Evolutionary conservation across 805 yeast species (phyloP).

Genomic region (Myxozyma mucilagina): DNA sequence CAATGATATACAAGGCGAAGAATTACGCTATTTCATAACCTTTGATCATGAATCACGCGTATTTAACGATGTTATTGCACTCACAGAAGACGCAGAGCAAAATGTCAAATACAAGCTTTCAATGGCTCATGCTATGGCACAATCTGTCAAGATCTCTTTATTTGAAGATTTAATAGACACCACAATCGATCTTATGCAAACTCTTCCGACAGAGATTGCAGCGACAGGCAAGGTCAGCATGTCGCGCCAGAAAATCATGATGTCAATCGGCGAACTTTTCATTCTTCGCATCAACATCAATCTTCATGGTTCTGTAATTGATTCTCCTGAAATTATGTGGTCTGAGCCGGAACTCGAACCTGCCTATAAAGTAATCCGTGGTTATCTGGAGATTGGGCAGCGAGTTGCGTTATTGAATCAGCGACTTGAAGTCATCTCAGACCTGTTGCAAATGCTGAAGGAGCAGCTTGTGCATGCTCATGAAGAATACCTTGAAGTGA

Average conservation of each 20-base stretch:
- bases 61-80: conserved; percentile 90
- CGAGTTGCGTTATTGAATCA: conserved; percentile 87
- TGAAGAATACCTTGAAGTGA: conserved; percentile 82
- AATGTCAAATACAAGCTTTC: conserved; percentile 91
- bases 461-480: conserved; percentile 96
- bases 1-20: conserved; percentile 92
- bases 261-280: conserved; percentile 92
- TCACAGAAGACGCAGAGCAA: conserved; percentile 84
- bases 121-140: conserved; percentile 94
- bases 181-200: conserved; percentile 96
- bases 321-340: conserved; percentile 99
- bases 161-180: conserved; percentile 96
- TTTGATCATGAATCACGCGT: conserved; percentile 86
- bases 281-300: conserved; percentile 58
- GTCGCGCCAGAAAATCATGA: conserved; percentile 94
- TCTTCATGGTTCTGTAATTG: conserved; percentile 63
- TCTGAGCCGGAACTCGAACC: conserved; percentile 98
- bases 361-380: conserved; percentile 90
- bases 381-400: conserved; percentile 87
- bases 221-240: conserved; percentile 91
- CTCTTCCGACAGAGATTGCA: conserved; percentile 94
- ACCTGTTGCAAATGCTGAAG: conserved; percentile 90
- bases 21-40: conserved; percentile 92
- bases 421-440: conserved; percentile 89
- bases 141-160: conserved; percentile 89